phyloP scores from a whole-genome alignment of 768 basidiomycete species.

The Boletus subcaerulescens region DNA sequence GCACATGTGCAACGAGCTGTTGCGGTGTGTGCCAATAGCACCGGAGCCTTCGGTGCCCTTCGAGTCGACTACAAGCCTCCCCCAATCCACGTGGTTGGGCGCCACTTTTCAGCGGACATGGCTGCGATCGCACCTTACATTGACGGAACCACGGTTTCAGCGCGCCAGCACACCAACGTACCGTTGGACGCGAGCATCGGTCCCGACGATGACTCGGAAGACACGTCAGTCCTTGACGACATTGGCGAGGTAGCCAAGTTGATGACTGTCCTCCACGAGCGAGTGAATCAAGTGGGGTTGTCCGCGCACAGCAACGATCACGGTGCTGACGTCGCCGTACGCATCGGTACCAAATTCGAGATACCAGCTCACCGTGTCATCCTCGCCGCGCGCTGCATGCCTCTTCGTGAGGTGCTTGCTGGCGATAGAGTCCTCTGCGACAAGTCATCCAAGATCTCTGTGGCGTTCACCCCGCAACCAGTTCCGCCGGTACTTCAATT shows the following conservation, averaged over 20 bases:
- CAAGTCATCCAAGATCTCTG: conserved; percentile 26
- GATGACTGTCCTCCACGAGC: conserved; percentile 9
- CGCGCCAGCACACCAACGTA: background rate
- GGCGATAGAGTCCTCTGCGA: conserved; percentile 32
- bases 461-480: conserved; percentile 23
- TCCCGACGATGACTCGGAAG: conserved; percentile 39
- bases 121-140: conserved; percentile 61
- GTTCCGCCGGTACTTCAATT: conserved; percentile 31
- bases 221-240: conserved; percentile 36
- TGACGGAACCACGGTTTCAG: background rate
- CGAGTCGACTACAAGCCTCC: conserved; percentile 65
- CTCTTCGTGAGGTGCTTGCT: conserved; percentile 43
- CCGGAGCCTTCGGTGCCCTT: conserved; percentile 86
- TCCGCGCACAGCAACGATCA: conserved; percentile 29
- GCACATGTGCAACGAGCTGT: conserved; percentile 83
- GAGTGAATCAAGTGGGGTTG: background rate
- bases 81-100: conserved; percentile 53
- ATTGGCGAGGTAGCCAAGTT: conserved; percentile 30
- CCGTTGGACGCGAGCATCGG: conserved; percentile 1
- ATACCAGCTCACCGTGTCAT: conserved; percentile 66
- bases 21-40: conserved; percentile 78
- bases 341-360: conserved; percentile 39
- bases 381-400: conserved; percentile 56
- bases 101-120: conserved; percentile 63
- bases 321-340: conserved; percentile 65